These are phyloP conservation scores for Aplosporella prunicola DNA, from an alignment of 2,329 filamentous ascomycete genomes.

Conservation along the genomic window DNA sequence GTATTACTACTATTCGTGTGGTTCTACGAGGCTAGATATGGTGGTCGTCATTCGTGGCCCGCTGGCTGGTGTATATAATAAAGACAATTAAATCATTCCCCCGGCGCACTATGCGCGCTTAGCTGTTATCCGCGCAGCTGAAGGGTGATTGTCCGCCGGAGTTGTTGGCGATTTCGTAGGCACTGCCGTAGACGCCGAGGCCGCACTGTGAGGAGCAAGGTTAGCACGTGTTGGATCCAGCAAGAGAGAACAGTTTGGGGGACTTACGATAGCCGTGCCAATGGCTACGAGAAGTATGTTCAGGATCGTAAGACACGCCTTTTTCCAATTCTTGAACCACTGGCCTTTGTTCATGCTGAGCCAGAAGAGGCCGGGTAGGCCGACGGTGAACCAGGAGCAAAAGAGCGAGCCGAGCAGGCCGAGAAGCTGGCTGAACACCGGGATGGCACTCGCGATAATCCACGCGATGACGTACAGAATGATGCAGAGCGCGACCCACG, in stretches of 20 bases:
- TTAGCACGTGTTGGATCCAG: too few species aligned
- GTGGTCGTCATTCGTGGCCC: too few species aligned
- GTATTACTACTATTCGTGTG: too few species aligned
- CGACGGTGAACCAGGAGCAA: constrained; percentile 46
- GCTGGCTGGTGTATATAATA: too few species aligned
- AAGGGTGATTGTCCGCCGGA: background rate
- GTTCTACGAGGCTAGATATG: too few species aligned
- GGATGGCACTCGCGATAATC: constrained; percentile 40
- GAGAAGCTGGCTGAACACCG: constrained; percentile 46
- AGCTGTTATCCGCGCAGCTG: too few species aligned
- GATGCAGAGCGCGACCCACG: constrained; percentile 40
- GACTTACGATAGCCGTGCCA: constrained; percentile 44
- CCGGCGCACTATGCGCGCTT: too few species aligned
- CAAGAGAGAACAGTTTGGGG: too few species aligned
- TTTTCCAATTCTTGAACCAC: constrained; percentile 28
- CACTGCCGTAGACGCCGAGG: background rate
- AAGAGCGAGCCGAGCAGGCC: constrained; percentile 43
- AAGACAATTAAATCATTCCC: too few species aligned
- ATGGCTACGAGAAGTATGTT: constrained; percentile 35
- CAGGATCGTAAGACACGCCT: constrained; percentile 31
- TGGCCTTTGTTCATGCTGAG: constrained; percentile 38
- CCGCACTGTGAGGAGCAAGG: too few species aligned
- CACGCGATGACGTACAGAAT: constrained; percentile 38
- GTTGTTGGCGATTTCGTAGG: background rate
- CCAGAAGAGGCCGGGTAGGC: constrained; percentile 45